phyloP scores from a whole-genome alignment of 2,329 filamentous ascomycete species.

The Fusarium praegraminearum region DNA sequence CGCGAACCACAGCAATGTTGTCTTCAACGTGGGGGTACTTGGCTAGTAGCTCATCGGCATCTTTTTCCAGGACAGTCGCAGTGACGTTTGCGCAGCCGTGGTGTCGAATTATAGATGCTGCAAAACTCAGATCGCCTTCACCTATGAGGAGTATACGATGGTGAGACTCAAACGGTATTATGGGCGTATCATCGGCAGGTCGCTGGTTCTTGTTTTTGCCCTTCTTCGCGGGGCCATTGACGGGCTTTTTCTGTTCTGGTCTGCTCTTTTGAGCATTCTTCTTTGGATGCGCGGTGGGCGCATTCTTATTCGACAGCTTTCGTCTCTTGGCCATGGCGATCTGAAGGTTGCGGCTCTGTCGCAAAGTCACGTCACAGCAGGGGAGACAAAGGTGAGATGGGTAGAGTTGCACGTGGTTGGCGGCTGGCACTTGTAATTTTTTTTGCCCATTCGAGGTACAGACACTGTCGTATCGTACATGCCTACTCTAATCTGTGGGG shows the following conservation, averaged over 20 bases:
- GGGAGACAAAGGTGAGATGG: constrained; percentile 1
- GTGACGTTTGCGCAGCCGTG: constrained; percentile 75
- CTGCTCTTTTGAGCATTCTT: constrained; percentile 39
- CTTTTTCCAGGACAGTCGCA: constrained; percentile 75
- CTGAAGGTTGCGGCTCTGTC: constrained; percentile 10
- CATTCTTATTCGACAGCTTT: constrained; percentile 53
- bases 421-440: constrained; percentile 11
- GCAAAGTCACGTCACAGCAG: constrained; percentile 22
- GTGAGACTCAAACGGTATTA: constrained; percentile 74
- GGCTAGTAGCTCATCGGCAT: constrained; percentile 65
- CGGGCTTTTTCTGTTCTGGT: constrained; percentile 35
- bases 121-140: constrained; percentile 85
- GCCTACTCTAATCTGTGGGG: constrained; percentile 8
- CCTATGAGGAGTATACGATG: constrained; percentile 81
- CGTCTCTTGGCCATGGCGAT: constrained; percentile 57
- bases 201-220: constrained; percentile 46
- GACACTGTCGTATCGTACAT: constrained; percentile 4
- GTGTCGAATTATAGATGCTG: constrained; percentile 72
- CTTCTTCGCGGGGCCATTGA: constrained; percentile 40
- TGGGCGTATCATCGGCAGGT: constrained; percentile 54
- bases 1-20: constrained; percentile 66
- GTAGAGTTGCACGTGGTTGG: constrained; percentile 18
- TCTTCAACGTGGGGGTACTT: constrained; percentile 81
- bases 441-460: constrained; percentile 16
- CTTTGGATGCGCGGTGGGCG: constrained; percentile 37